Evolutionary conservation across 345 rosid genomes (phyloP).

Genomic region (Raphanus sativus): DNA sequence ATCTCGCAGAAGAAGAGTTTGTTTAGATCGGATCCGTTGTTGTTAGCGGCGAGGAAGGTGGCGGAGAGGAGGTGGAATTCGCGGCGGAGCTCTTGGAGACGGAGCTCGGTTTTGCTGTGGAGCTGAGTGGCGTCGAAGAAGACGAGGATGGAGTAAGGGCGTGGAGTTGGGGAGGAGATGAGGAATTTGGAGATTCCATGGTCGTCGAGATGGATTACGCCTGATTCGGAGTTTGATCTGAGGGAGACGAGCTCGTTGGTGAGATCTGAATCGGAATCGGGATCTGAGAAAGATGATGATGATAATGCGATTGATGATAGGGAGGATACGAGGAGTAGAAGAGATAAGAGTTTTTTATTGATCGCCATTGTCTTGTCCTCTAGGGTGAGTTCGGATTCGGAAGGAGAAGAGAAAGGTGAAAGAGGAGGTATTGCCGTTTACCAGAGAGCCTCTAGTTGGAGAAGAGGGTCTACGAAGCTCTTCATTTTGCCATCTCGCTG

Average conservation of each 20-base stretch:
- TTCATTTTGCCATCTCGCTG: background rate
- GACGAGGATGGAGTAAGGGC: constrained; percentile 71
- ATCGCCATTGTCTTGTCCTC: constrained; percentile 41
- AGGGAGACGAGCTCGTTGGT: constrained; percentile 59
- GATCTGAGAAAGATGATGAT: background rate
- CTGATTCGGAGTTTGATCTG: constrained; percentile 60
- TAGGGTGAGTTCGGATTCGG: constrained; percentile 10
- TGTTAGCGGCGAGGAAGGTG: constrained; percentile 70
- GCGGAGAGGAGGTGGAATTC: constrained; percentile 74
- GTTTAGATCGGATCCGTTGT: constrained; percentile 44
- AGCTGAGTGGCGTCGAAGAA: constrained; percentile 85
- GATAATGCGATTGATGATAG: constrained; percentile 3
- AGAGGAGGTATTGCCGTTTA: constrained; percentile 5
- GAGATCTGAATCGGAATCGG: constrained; percentile 48
- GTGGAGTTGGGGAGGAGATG: constrained; percentile 62
- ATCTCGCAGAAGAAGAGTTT: constrained; percentile 83
- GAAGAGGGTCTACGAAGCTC: constrained; percentile 15
- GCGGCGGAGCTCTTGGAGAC: constrained; percentile 56
- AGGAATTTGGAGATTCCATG: constrained; percentile 73
- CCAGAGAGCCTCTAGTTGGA: background rate
- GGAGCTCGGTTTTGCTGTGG: constrained; percentile 68
- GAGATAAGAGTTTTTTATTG: constrained; percentile 11
- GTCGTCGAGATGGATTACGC: constrained; percentile 80
- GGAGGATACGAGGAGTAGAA: constrained; percentile 37
- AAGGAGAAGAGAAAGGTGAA: constrained; percentile 1